Conservation (phyloP, 2,329 filamentous ascomycete species). For the Xylariaceae sp. region DNA sequence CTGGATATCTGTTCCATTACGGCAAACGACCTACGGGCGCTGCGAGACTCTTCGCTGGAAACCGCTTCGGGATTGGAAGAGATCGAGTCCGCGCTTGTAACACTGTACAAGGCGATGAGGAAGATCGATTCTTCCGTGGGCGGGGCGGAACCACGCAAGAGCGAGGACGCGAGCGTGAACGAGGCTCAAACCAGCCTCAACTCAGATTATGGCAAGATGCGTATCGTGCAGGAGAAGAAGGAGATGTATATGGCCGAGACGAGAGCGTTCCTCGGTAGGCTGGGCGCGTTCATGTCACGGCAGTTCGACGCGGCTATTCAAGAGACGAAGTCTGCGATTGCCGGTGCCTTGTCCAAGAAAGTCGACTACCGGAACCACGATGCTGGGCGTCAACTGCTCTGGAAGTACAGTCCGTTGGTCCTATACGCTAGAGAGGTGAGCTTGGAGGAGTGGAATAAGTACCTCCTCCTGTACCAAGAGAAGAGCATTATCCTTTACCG, state of each 20-base stretch:
- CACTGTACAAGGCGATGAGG: conserved; percentile 84
- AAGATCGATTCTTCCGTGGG: conserved; percentile 84
- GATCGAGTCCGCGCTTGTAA: conserved; percentile 71
- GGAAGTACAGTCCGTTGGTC: conserved; percentile 83
- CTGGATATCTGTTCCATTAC: conserved; percentile 89
- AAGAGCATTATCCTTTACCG: conserved; percentile 73
- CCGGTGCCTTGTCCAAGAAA: conserved; percentile 57
- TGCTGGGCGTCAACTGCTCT: conserved; percentile 65
- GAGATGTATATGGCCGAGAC: conserved; percentile 79
- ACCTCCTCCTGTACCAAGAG: conserved; percentile 75
- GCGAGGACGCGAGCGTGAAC: conserved; percentile 42
- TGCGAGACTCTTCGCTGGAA: conserved; percentile 69
- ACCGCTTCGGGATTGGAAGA: conserved; percentile 64
- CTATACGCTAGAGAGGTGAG: conserved; percentile 86
- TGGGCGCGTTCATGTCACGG: conserved; percentile 75
- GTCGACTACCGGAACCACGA: conserved; percentile 68
- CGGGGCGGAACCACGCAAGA: conserved; percentile 42
- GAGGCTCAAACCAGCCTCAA: conserved; percentile 51
- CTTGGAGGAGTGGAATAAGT: conserved; percentile 69
- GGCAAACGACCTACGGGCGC: conserved; percentile 63
- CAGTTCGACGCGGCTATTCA: conserved; percentile 73
- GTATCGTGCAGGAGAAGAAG: conserved; percentile 89
- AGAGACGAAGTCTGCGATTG: conserved; percentile 61
- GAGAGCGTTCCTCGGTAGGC: conserved; percentile 66
- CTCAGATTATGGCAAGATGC: conserved; percentile 81